Conservation (phyloP, 2,329 filamentous ascomycete genomes). For the Arthrobotrys conoides region DNA sequence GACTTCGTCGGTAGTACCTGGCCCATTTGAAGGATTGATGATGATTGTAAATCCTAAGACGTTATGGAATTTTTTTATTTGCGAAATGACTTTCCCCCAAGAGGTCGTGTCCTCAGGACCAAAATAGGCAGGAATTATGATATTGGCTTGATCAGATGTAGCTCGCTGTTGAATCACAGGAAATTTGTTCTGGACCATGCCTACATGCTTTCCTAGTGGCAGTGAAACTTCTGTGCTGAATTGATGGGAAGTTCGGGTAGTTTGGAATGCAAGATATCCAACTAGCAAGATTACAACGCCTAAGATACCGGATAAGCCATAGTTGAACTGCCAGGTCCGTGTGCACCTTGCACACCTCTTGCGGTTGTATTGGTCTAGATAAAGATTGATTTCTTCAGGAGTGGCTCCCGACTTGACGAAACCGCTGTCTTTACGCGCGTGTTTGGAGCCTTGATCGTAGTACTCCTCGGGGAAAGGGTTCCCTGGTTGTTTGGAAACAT, state of each 20-base stretch:
- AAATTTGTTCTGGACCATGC: neutral
- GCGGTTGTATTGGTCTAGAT: neutral
- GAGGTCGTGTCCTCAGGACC: constrained; percentile 31
- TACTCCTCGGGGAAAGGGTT: neutral
- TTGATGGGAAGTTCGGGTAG: no score
- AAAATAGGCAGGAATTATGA: constrained; percentile 49
- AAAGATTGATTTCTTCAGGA: neutral
- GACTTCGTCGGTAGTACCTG: constrained; percentile 16
- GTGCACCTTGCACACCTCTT: neutral
- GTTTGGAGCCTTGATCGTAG: neutral
- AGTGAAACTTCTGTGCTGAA: neutral
- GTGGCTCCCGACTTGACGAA: constrained; percentile 12
- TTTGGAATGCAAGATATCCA: constrained; percentile 2
- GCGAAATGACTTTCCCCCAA: constrained; percentile 27
- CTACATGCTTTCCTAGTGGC: neutral
- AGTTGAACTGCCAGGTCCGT: neutral
- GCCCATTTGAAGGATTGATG: constrained; percentile 41
- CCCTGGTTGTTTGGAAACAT: neutral
- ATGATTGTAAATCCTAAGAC: constrained; percentile 35
- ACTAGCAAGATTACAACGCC: neutral
- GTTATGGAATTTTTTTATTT: constrained; percentile 30
- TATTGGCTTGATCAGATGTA: neutral
- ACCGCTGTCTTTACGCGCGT: constrained; percentile 19
- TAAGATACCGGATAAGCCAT: neutral
- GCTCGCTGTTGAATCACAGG: constrained; percentile 8